phyloP scores from a whole-genome alignment of 495 filamentous ascomycete species.

The Hypoxylon rickii region DNA sequence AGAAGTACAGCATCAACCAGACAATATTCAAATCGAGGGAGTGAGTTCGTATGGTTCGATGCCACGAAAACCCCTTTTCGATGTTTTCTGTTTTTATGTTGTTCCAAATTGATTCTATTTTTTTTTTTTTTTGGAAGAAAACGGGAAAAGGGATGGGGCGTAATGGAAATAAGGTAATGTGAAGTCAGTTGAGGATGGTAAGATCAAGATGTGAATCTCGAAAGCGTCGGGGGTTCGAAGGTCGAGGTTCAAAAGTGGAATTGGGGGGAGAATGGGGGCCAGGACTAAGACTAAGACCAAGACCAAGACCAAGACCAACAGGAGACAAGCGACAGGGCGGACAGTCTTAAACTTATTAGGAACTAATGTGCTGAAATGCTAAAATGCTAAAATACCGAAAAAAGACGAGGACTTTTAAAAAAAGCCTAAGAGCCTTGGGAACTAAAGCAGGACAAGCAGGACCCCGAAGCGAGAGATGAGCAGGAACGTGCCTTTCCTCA shows the following conservation, averaged over 20 bases:
- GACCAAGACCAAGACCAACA: too few species aligned
- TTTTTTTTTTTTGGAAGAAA: neutral
- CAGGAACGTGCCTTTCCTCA: constrained; percentile 25
- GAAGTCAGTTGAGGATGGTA: constrained; percentile 18
- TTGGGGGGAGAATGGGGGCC: too few species aligned
- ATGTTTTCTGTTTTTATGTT: neutral
- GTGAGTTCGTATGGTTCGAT: neutral
- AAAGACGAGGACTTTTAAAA: too few species aligned
- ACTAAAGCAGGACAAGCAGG: neutral
- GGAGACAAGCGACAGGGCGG: too few species aligned
- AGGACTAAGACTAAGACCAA: too few species aligned
- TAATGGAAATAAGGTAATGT: constrained; percentile 8
- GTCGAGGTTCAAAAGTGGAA: too few species aligned
- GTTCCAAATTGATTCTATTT: neutral
- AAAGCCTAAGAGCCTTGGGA: too few species aligned
- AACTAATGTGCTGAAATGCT: too few species aligned
- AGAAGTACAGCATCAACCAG: neutral
- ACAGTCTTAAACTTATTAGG: too few species aligned
- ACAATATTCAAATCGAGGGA: neutral
- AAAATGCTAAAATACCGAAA: too few species aligned
- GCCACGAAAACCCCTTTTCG: neutral
- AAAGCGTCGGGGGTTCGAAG: too few species aligned
- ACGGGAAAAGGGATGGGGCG: neutral
- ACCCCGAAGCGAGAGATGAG: constrained; percentile 29
- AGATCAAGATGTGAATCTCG: constrained; percentile 22